A percentile compares a stretch with the other conserved stretches of the same genome.
phyloP scores from a whole-genome alignment of 495 filamentous ascomycete species.

The Annulohypoxylon stygium region DNA sequence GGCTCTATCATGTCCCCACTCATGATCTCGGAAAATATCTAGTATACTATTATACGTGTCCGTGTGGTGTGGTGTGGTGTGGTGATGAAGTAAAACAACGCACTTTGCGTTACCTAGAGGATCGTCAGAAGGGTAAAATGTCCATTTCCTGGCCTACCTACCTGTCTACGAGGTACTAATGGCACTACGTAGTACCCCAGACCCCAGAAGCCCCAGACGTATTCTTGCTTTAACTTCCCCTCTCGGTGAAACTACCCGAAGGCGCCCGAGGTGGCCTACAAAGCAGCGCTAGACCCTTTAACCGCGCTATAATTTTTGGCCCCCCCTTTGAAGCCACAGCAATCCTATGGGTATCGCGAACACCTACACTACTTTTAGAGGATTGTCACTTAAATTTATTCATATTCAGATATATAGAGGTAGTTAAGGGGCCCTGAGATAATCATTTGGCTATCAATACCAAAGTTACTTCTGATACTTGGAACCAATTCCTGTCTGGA shows the following conservation, averaged over 20 bases:
- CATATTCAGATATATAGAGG: neutral
- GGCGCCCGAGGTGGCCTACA: neutral
- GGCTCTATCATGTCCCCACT: neutral
- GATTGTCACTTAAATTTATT: neutral
- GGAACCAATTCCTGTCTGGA: conserved; percentile 63
- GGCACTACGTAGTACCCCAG: too few relatives aligned
- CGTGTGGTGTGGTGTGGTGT: too few relatives aligned
- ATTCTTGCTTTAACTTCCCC: conserved; percentile 10
- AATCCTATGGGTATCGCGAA: neutral
- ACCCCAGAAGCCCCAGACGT: too few relatives aligned
- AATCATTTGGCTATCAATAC: neutral
- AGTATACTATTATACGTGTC: neutral
- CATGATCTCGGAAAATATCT: neutral
- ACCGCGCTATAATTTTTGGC: conserved; percentile 2
- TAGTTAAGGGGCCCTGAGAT: too few relatives aligned
- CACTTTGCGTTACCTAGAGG: neutral
- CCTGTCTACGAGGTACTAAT: neutral
- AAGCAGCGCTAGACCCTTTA: conserved; percentile 5
- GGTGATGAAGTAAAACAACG: neutral
- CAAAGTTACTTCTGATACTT: conserved; percentile 52
- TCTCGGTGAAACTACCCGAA: conserved; percentile 11
- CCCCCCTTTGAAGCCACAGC: neutral
- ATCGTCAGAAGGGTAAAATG: neutral
- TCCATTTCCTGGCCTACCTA: neutral
- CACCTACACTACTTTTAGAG: too few relatives aligned